Evolutionary conservation across 2,329 filamentous ascomycete genomes (phyloP), one percentile per base, ranked within the genome.

Genomic region (Phyllosticta paracitricarpa): DNA sequence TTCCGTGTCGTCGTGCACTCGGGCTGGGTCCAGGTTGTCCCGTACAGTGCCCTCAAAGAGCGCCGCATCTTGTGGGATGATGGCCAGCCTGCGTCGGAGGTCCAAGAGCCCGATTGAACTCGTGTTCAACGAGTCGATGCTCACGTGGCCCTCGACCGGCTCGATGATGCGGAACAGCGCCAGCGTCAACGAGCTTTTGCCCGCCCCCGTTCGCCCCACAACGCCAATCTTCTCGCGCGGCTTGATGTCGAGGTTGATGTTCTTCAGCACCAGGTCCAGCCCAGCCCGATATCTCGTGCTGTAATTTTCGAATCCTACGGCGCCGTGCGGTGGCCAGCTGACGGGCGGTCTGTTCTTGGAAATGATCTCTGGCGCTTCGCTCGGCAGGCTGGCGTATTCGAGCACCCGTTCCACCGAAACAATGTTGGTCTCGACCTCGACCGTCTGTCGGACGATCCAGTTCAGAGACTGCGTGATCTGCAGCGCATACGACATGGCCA

Each of bases 371-470:
- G 92, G 91, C 57, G 94, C 93, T 78, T 99, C 94, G 73, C 89
- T 94, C 26, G 93, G 92, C 65, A 99, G 82, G 57, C 84, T 83
- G 62, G 93, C 90, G 76, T 99, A 99, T 75, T 99, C 95, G 57
- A 99, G 85, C 56, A 99, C 92, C 70, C 94, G 89, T 81, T 99
- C 94, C 48, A 99, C 94, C 9, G 93, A 96, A 54, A 99, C 93
- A 70, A 99, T 99, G 76, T 99, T 99, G n/a, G 93, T 97, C 80
- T 99, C 95, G n/a, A 99, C 94, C 75, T 99, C 95, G 35, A 99
- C 94, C 0, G 92, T 97, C 77, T 99, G 94, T 63, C 95, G 86
- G 58, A 99, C 94, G 70, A 99, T 97, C 94, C 94, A 99, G 79
- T 97, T 99, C 69, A 99, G 83, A 40, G 92, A 96, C 67, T 93